A percentile compares a stretch with the other conserved stretches of the same genome.
phyloP scores from a whole-genome alignment of 495 filamentous ascomycete genomes.

The Lepraria neglecta region DNA sequence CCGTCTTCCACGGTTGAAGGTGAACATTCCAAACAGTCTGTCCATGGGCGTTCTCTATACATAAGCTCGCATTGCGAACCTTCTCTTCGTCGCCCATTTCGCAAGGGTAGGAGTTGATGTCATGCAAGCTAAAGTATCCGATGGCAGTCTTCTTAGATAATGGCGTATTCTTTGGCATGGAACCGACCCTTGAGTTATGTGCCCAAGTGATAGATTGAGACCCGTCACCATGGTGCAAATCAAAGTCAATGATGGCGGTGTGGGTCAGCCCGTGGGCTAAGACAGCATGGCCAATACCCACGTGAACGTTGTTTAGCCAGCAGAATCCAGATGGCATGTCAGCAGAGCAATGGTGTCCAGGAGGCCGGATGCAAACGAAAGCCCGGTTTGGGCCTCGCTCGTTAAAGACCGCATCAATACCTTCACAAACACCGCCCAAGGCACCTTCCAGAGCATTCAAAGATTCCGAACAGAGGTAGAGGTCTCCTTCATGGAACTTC shows the following conservation, averaged over 20 bases:
- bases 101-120: conserved; percentile 96
- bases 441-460: conserved; percentile 83
- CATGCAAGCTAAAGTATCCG: conserved; percentile 92
- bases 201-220: conserved; percentile 88
- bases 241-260: conserved; percentile 94
- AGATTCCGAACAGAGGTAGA: conserved; percentile 83
- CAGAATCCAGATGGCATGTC: conserved; percentile 88
- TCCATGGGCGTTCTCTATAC: conserved; percentile 83
- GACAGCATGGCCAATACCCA: conserved; percentile 85
- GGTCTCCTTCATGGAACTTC: conserved; percentile 70
- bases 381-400: conserved; percentile 57
- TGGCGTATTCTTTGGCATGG: conserved; percentile 56
- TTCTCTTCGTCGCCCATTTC: conserved; percentile 85
- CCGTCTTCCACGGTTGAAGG: conserved; percentile 73
- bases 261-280: conserved; percentile 80
- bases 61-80: conserved; percentile 82
- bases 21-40: conserved; percentile 98
- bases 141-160: conserved; percentile 74
- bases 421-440: conserved; percentile 82
- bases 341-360: conserved; percentile 90
- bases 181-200: conserved; percentile 60
- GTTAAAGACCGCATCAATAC: conserved; percentile 74
- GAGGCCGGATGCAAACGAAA: conserved; percentile 79
- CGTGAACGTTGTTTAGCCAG: conserved; percentile 97
- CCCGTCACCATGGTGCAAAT: conserved; percentile 93